Base-by-base conservation (phyloP, 2,329 filamentous ascomycete species). In the Xylaria sp. region DNA sequence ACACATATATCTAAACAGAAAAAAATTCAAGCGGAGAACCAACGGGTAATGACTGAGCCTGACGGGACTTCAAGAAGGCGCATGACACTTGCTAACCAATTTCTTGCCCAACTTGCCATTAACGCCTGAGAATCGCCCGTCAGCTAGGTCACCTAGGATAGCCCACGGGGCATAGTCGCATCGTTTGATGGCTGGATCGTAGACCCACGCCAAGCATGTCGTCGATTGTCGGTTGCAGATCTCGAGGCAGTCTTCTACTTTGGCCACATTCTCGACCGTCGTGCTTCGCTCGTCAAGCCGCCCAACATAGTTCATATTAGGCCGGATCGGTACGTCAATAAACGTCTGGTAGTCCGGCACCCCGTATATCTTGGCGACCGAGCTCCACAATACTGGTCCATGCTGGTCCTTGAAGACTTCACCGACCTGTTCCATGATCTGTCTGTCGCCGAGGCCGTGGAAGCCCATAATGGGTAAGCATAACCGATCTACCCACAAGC, bases 381-480 rank as follows among this genome's bases (percentile, higher is more conserved):
- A 81, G 42, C 81, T 79, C 86, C 86, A 87, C 61, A 83, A 78
- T 6, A 87, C 79, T 0, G 84, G 83, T 50, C 78, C 74, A 27
- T 77, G 73, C 54, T 80, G 72, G 23, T 77, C 73, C 13, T 78
- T 76, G 66, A 88, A 83, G 16, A 77, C 78, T 25, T 77, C 75
- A 25, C 84, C 84, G 8, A 84, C 79, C 27, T 78, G 75, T 37
- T 78, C 72, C 86, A 88, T 88, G 65, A 80, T 79, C 10, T 80
- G 78, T 4, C 80, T 79, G 40, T 80, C 75, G 50, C 83, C 81
- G 10, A 88, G 78, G 32, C 82, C 83, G 74, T 88, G 86, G 73
- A 88, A 87, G 10, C 85, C 85, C 3, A 87, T 75, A 3, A 88
- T 76, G n/a, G 86, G 86, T 48, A 85, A 78, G 73, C 87, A 89